Evolutionary conservation across 108 stramenopile genomes (phyloP).

Genomic region (Cylindrotheca closterium): DNA sequence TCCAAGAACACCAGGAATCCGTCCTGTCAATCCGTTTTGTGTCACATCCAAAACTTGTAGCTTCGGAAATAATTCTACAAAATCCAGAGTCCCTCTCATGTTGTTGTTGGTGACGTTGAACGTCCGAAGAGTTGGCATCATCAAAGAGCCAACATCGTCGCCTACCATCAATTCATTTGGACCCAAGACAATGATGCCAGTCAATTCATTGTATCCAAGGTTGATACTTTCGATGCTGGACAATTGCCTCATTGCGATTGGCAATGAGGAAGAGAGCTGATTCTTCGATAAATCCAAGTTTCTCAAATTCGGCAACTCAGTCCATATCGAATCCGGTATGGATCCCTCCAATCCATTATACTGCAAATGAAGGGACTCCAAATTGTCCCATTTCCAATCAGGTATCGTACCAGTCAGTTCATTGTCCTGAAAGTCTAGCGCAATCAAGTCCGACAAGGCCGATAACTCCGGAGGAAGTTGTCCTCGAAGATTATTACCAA

Average conservation of each 20-base stretch:
- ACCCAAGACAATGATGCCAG: constrained; percentile 14
- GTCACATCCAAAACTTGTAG: constrained; percentile 34
- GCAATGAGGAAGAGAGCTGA: constrained; percentile 20
- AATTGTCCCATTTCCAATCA: neutral
- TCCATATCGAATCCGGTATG: neutral
- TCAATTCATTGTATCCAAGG: constrained; percentile 68
- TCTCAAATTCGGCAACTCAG: neutral
- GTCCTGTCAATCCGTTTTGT: constrained; percentile 45
- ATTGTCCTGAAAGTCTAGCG: constrained; percentile 6
- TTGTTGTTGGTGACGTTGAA: constrained; percentile 7
- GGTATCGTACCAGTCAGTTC: constrained; percentile 2
- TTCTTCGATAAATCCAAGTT: neutral
- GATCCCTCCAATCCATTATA: neutral
- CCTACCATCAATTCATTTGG: too few species aligned
- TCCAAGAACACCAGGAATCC: constrained; percentile 29
- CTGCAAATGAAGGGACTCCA: neutral
- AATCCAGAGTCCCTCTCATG: constrained; percentile 29
- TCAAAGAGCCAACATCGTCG: too few species aligned
- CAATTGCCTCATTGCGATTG: constrained; percentile 42
- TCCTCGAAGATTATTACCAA: constrained; percentile 2
- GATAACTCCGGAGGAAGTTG: constrained; percentile 3
- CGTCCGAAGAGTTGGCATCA: constrained; percentile 13
- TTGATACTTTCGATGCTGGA: constrained; percentile 66
- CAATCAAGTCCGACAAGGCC: constrained; percentile 4
- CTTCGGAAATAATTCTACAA: constrained; percentile 18